phyloP scores from a whole-genome alignment of 108 stramenopile genomes.

The Nitzschia putrida region DNA sequence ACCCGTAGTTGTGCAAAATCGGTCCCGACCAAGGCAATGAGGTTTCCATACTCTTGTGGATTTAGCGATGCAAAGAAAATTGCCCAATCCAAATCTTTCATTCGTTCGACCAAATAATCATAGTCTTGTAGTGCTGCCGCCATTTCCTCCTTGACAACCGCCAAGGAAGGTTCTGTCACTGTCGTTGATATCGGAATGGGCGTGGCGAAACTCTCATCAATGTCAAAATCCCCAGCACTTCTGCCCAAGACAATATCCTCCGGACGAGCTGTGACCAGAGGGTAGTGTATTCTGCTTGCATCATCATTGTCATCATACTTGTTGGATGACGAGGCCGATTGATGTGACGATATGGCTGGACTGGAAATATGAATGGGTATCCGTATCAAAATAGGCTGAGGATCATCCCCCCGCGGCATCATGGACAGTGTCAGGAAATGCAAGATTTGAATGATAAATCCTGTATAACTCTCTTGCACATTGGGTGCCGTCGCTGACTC shows the following conservation, averaged over 20 bases:
- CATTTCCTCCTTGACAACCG: slow-evolving; percentile 27
- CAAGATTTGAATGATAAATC: slow-evolving; percentile 9
- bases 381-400: not conserved
- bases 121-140: slow-evolving; percentile 27
- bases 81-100: slow-evolving; percentile 35
- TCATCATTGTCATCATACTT: slow-evolving; percentile 3
- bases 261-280: slow-evolving; percentile 4
- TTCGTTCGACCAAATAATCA: slow-evolving; percentile 25
- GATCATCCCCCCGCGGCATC: slow-evolving; percentile 2
- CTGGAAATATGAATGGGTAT: slow-evolving; percentile 19
- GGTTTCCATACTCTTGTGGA: slow-evolving; percentile 34
- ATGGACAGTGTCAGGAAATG: slow-evolving; percentile 11
- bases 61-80: slow-evolving; percentile 33
- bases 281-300: not conserved
- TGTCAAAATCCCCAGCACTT: slow-evolving; percentile 5
- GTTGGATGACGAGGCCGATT: not conserved
- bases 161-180: slow-evolving; percentile 14
- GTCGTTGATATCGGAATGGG: slow-evolving; percentile 3
- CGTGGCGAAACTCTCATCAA: slow-evolving; percentile 7
- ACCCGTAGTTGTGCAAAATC: slow-evolving; percentile 45
- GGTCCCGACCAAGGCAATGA: slow-evolving; percentile 33
- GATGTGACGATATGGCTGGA: not conserved
- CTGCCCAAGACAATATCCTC: slow-evolving; percentile 16
- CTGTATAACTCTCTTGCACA: slow-evolving; percentile 9
- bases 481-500: slow-evolving; percentile 2